phyloP scores from a whole-genome alignment of 2,329 filamentous ascomycete genomes.

The Fusarium coicis region DNA sequence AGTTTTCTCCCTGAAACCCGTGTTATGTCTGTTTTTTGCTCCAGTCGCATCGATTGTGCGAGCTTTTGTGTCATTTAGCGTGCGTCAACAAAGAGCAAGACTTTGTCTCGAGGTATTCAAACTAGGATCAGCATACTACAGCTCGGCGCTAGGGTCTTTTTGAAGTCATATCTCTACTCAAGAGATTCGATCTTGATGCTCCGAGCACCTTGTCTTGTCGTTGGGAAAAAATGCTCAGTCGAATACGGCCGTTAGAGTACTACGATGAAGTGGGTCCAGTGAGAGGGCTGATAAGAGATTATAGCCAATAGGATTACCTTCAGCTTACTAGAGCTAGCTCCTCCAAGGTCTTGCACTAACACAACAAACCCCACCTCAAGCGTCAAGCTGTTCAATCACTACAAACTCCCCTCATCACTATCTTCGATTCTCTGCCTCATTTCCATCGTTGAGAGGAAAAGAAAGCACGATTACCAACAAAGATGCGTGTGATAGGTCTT shows the following conservation, averaged over 20 bases:
- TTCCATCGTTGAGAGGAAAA: no score
- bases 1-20: no score
- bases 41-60: no score
- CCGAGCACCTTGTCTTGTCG: not conserved
- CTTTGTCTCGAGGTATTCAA: no score
- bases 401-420: not conserved
- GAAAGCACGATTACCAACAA: rapidly evolving
- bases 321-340: rapidly evolving
- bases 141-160: rapidly evolving
- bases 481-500: conserved; percentile 6
- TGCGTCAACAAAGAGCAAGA: no score
- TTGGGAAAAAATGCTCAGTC: not conserved
- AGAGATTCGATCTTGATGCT: no score
- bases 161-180: no score
- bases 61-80: no score
- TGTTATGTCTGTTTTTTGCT: no score
- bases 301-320: not conserved
- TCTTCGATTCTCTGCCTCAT: not conserved
- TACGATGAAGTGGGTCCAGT: rapidly evolving
- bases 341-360: not conserved
- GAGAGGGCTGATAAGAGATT: not conserved
- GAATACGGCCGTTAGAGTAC: not conserved
- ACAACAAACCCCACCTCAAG: not conserved
- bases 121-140: not conserved
- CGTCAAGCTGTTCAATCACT: not conserved